A percentile compares a stretch with the other conserved stretches of the same genome.
phyloP scores from a whole-genome alignment of 441 rosid genomes.

The Jatropha podagrica region DNA sequence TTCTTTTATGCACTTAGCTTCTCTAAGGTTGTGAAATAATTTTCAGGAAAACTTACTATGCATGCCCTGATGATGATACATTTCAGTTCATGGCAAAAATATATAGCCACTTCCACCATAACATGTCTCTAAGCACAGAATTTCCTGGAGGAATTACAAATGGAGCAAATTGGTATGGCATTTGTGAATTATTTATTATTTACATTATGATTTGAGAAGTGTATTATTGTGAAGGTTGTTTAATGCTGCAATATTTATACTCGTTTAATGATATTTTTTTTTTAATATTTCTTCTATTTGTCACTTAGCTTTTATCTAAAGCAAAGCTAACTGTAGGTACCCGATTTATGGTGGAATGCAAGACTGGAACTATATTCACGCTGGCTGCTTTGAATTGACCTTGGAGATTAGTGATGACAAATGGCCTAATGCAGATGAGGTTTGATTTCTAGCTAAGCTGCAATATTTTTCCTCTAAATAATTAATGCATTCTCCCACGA shows the following conservation, averaged over 20 bases:
- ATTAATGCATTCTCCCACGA: not conserved
- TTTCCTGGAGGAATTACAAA: conserved; percentile 89
- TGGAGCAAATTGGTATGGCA: conserved; percentile 83
- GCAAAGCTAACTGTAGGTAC: conserved; percentile 58
- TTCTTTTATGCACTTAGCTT: conserved; percentile 9
- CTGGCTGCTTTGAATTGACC: conserved; percentile 92
- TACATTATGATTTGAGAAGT: not conserved
- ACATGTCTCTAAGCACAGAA: conserved; percentile 92
- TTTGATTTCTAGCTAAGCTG: conserved; percentile 29
- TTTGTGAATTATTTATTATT: not conserved
- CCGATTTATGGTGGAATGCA: conserved; percentile 99
- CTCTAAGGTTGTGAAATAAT: conserved; percentile 25
- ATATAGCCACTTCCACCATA: conserved; percentile 80
- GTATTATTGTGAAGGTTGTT: not conserved
- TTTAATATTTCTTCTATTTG: conserved; percentile 7
- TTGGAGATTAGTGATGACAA: conserved; percentile 89
- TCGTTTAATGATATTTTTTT: not conserved
- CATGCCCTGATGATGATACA: conserved; percentile 88
- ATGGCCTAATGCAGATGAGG: conserved; percentile 94
- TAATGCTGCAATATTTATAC: not conserved
- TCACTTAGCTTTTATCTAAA: conserved; percentile 6
- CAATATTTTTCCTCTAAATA: not conserved
- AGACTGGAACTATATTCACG: conserved; percentile 96
- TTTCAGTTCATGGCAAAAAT: conserved; percentile 73
- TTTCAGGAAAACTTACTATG: conserved; percentile 75